Percentiles rank a stretch among this genome's conserved stretches.
phyloP scores from a whole-genome alignment of 805 yeast genomes.

The Starmerella etchellsii region DNA sequence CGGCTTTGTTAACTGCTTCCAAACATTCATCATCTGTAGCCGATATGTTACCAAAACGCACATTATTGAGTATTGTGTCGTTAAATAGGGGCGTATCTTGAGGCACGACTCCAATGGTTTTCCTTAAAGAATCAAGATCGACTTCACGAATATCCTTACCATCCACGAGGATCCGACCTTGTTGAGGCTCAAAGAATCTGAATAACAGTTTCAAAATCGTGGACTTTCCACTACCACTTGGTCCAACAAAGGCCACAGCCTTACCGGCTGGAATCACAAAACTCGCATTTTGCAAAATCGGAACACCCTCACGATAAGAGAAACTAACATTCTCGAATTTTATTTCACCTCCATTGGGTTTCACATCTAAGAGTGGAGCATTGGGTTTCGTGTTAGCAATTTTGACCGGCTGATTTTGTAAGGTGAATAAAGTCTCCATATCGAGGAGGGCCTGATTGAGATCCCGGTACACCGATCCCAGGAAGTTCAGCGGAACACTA shows the following conservation, averaged over 20 bases:
- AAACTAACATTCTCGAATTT: slow-evolving; percentile 82
- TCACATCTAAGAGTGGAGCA: slow-evolving; percentile 49
- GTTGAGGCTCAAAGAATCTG: slow-evolving; percentile 73
- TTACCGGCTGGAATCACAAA: slow-evolving; percentile 83
- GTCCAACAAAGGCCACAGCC: slow-evolving; percentile 90
- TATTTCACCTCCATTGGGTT: slow-evolving; percentile 55
- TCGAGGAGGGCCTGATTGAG: slow-evolving; percentile 83
- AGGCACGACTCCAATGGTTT: slow-evolving; percentile 80
- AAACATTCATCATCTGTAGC: slow-evolving; percentile 64
- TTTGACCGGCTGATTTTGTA: slow-evolving; percentile 60
- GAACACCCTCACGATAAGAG: slow-evolving; percentile 82
- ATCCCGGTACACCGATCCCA: slow-evolving; percentile 93
- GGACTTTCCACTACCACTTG: slow-evolving; percentile 92
- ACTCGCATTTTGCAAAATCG: slow-evolving; percentile 65
- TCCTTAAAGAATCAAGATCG: slow-evolving; percentile 61
- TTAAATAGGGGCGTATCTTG: slow-evolving; percentile 95
- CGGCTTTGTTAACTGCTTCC: slow-evolving; percentile 54
- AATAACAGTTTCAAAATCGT: slow-evolving; percentile 74
- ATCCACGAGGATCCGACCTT: slow-evolving; percentile 70
- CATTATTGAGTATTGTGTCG: slow-evolving; percentile 76
- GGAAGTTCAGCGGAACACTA: slow-evolving; percentile 83
- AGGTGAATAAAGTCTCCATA: slow-evolving; percentile 86
- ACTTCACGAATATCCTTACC: slow-evolving; percentile 76
- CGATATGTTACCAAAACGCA: slow-evolving; percentile 66
- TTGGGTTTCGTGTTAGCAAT: slow-evolving; percentile 44